Evolutionary conservation across 2,329 filamentous ascomycete species (phyloP), one percentile per base, ranked within the genome.

Genomic region (Beauveria asiatica): DNA sequence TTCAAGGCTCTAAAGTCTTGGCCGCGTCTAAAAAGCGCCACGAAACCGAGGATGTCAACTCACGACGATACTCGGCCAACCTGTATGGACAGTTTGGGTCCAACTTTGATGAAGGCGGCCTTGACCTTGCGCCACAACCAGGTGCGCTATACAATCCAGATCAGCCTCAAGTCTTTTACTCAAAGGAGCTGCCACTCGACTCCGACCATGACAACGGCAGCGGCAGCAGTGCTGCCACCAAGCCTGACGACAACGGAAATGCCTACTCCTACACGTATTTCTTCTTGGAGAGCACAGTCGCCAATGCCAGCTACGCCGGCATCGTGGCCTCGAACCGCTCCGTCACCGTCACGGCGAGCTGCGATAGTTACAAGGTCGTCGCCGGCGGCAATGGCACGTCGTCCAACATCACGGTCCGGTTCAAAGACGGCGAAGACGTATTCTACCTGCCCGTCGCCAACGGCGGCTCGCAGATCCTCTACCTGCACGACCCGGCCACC

Each of bases 41-140:
- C 13, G 6, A 59, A 53, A 45, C 48, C n/a, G 57, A 30, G n/a
- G 57, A 59, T 19, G 33, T 73, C 23, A 50, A 25, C 46, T 16
- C 25, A 19, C 3, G 59, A 30, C 59, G 59, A 25, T 60, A 60
- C 21, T 50, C 59, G n/a, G 59, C 59, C 44, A 60, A 60, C 52
- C 37, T 48, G n/a, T 78, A 74, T 56, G 76, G 76, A 9, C 70
- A 69, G 11, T 62, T 77, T 10, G 70, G 70, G 2, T 69, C 72
- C 5, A 71, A 68, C 3, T 72, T 68, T 53, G 58, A 61, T 23
- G 59, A 65, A 9, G 70, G 61, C 2, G 3, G 3, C 0, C 37
- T 69, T 3, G 59, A 64, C 1, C 46, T 63, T 1, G 55, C 67
- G 2, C 75, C 74, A 0, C 17, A 16, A 7, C 65, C 72, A 0